phyloP scores from a whole-genome alignment of 176 grass and related monocot species.

The Chrysopogon serrulatus region DNA sequence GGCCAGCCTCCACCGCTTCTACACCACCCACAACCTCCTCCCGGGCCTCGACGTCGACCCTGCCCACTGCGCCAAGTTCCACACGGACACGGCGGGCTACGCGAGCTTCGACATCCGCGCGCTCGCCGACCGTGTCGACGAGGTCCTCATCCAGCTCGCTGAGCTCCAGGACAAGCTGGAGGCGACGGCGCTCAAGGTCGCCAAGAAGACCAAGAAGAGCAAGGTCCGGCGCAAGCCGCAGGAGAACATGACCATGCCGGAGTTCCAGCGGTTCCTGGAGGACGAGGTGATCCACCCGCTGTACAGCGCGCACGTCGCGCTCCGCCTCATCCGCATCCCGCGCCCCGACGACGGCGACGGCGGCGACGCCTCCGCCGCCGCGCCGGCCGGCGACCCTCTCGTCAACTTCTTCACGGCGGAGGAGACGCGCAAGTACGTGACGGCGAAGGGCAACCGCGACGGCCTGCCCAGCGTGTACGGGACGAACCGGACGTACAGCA shows the following conservation, averaged over 20 bases:
- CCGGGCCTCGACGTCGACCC: conserved; percentile 10
- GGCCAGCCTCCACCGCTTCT: conserved; percentile 78
- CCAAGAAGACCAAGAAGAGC: conserved; percentile 45
- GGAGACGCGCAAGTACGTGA: conserved; percentile 71
- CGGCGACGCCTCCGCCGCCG: neutral
- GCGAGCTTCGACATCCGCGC: conserved; percentile 63
- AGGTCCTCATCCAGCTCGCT: conserved; percentile 66
- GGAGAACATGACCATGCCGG: conserved; percentile 58
- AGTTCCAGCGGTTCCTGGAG: conserved; percentile 73
- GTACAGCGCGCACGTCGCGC: conserved; percentile 64
- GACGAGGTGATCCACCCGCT: conserved; percentile 90
- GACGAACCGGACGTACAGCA: conserved; percentile 45
- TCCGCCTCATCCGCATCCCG: conserved; percentile 70
- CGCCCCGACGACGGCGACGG: conserved; percentile 16
- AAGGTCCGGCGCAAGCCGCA: neutral
- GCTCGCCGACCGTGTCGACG: conserved; percentile 72
- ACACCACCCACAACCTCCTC: conserved; percentile 35
- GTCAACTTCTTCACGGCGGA: conserved; percentile 64
- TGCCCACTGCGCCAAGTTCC: conserved; percentile 27
- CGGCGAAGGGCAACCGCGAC: conserved; percentile 46
- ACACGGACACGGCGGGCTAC: conserved; percentile 41
- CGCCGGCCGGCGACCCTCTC: conserved; percentile 29
- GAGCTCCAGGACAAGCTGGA: conserved; percentile 88
- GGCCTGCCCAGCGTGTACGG: conserved; percentile 35
- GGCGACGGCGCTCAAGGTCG: conserved; percentile 52